Evolutionary conservation across 2,329 filamentous ascomycete species (phyloP).

Genomic region (Alternaria angustiovoidea): DNA sequence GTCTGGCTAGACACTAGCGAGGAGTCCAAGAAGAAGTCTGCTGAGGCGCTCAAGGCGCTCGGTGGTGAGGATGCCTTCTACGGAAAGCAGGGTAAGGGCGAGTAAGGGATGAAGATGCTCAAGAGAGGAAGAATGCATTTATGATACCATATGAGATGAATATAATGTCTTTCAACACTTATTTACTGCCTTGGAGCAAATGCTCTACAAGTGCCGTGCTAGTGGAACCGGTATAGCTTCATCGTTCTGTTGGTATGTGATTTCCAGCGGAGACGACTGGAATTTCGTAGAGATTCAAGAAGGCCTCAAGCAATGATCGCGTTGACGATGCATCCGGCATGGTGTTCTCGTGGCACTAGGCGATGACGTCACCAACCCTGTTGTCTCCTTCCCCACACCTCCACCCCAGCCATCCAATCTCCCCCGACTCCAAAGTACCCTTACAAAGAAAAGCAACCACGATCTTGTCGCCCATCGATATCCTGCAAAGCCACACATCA

Average conservation of each 20-base stretch:
- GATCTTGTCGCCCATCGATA: not conserved
- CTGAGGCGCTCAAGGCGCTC: conserved; percentile 52
- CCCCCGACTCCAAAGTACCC: not conserved
- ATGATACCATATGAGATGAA: conserved; percentile 4
- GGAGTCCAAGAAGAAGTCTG: conserved; percentile 57
- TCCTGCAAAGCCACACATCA: not conserved
- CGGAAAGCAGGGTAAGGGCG: conserved; percentile 53
- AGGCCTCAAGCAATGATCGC: not conserved
- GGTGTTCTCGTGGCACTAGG: not conserved
- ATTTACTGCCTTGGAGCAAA: not conserved
- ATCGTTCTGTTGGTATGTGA: not conserved
- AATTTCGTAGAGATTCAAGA: not conserved
- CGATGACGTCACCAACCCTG: not conserved
- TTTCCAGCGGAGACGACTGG: too few relatives aligned
- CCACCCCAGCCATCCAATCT: not conserved
- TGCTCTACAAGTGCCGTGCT: not conserved
- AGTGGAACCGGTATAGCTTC: not conserved
- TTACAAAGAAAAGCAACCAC: not conserved
- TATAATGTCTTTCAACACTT: conserved; percentile 3
- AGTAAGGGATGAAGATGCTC: conserved; percentile 27
- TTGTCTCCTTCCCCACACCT: not conserved
- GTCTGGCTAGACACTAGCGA: conserved; percentile 23
- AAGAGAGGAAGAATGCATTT: not conserved
- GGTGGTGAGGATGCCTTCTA: conserved; percentile 57
- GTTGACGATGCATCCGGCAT: not conserved